Evolutionary conservation across 495 filamentous ascomycete genomes (phyloP), one percentile per base, ranked within the genome.

Genomic region (Cryomyces minteri): DNA sequence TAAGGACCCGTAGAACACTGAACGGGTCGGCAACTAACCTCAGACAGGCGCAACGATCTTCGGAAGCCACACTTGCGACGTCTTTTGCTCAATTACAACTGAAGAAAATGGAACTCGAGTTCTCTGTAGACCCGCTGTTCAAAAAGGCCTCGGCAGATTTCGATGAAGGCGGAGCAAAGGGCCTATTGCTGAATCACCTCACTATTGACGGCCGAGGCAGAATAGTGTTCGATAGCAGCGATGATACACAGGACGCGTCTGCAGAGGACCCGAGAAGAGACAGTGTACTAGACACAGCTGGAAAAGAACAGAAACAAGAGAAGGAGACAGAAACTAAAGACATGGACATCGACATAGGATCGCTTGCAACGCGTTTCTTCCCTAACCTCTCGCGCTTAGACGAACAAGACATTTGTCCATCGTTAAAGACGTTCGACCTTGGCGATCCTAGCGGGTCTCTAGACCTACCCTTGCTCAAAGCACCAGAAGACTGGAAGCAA

Each of bases 121-220:
- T 99, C 50, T 80, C 86, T 1, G 90, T 99, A 28, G 90, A 99
- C 54, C 90, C 90, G 4, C 65, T 99, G 6, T 99, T 96, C 73
- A 96, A 96, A 58, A 99, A 99, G 55, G 92, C 87, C 0, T 88
- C 88, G 4, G 90, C 90, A 25, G 90, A 99, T 60, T 96, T 96
- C 55, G 90, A 99, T 56, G 90, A 99, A 65, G 90, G 90, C 28
- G 90, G 90, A 43, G 92, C 92, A 12, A 99, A 96, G 64, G 90
- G 90, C 4, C 69, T 99, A 32, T 67, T 99, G 18, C 68, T 99
- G 12, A 99, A 99, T 59, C 87, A 96, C 61, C 70, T 99, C 11
- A 77, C 86, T 44, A 96, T 99, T 48, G 90, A 99, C 62, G 70
- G 76, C 5, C 71, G 84, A 49, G 90, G 90, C 30, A 72, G 87